These are phyloP conservation scores for Pestalotiopsis sp. DNA, from an alignment of 2,329 filamentous ascomycete genomes.

Conservation along the genomic window DNA sequence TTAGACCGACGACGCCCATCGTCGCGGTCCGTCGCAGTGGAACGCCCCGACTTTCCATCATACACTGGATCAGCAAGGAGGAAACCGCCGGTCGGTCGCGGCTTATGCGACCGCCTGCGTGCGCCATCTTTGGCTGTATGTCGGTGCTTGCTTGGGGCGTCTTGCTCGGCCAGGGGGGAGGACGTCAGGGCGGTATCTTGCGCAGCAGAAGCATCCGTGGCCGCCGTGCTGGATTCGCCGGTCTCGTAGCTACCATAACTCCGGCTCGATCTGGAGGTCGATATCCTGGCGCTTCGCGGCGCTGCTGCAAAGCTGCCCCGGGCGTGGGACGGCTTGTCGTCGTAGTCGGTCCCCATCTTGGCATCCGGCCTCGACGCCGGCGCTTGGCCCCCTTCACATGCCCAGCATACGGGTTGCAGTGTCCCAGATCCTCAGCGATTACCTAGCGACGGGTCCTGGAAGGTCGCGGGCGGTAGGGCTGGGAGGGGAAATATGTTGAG, in stretches of 20 bases:
- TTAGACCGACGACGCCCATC: constrained; percentile 33
- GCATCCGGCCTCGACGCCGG: constrained; percentile 7
- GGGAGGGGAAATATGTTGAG: background rate
- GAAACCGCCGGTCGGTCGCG: constrained; percentile 52
- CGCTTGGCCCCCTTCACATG: background rate
- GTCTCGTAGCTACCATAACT: constrained; percentile 44
- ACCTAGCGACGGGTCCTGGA: background rate
- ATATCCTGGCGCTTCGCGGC: constrained; percentile 26
- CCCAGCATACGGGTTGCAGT: background rate
- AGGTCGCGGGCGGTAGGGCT: background rate
- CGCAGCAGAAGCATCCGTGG: constrained; percentile 26
- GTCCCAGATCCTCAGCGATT: background rate
- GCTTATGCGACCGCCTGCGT: constrained; percentile 39
- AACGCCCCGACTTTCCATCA: constrained; percentile 25
- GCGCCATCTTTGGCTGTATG: constrained; percentile 20
- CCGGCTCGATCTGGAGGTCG: constrained; percentile 31
- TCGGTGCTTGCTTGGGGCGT: constrained; percentile 19
- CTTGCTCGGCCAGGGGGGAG: constrained; percentile 17
- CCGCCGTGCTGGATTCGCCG: constrained; percentile 46
- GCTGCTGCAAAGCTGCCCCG: constrained; percentile 13
- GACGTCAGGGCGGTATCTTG: constrained; percentile 18
- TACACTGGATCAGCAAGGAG: constrained; percentile 48
- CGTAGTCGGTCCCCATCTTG: constrained; percentile 15
- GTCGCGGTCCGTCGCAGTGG: constrained; percentile 29
- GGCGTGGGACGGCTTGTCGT: constrained; percentile 10